phyloP scores from a whole-genome alignment of 352 stramenopile species.

The Globisporangium heterothallicum region DNA sequence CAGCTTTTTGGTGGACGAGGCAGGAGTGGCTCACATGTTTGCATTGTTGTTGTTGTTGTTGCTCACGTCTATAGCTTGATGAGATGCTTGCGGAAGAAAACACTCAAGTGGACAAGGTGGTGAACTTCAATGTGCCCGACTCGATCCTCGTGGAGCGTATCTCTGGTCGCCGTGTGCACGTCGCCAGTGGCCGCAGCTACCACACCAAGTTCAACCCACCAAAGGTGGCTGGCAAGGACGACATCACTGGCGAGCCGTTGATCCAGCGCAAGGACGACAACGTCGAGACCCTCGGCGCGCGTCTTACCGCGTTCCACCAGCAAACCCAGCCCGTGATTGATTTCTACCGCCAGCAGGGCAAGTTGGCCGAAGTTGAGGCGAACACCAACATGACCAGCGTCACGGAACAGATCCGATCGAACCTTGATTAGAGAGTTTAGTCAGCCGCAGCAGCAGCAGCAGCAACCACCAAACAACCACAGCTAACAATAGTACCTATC shows the following conservation, averaged over 20 bases:
- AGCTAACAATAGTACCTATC: background rate
- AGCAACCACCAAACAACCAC: background rate
- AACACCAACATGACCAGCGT: slow-evolving; percentile 83
- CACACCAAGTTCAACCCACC: slow-evolving; percentile 97
- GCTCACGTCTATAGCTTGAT: slow-evolving; percentile 74
- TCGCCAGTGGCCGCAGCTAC: slow-evolving; percentile 93
- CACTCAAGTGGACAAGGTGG: slow-evolving; percentile 85
- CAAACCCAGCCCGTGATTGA: slow-evolving; percentile 96
- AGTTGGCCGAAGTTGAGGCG: slow-evolving; percentile 89
- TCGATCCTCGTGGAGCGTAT: slow-evolving; percentile 95
- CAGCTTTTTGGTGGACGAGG: no score
- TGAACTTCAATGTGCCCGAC: slow-evolving; percentile 96
- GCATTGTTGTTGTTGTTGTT: background rate
- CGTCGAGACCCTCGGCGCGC: slow-evolving; percentile 86
- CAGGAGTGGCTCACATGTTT: background rate
- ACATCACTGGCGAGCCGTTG: slow-evolving; percentile 94
- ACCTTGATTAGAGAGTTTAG: slow-evolving; percentile 56
- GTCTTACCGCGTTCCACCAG: slow-evolving; percentile 94
- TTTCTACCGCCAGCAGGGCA: slow-evolving; percentile 83
- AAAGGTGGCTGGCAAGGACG: slow-evolving; percentile 85
- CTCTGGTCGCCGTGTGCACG: slow-evolving; percentile 94
- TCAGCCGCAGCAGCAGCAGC: background rate
- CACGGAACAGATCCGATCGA: slow-evolving; percentile 77
- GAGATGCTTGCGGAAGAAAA: slow-evolving; percentile 92
- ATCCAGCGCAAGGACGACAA: slow-evolving; percentile 98